Percentiles rank a stretch among this genome's conserved stretches.
phyloP scores from a whole-genome alignment of 805 yeast species.

The Trichomonascus vanleenenianus region DNA sequence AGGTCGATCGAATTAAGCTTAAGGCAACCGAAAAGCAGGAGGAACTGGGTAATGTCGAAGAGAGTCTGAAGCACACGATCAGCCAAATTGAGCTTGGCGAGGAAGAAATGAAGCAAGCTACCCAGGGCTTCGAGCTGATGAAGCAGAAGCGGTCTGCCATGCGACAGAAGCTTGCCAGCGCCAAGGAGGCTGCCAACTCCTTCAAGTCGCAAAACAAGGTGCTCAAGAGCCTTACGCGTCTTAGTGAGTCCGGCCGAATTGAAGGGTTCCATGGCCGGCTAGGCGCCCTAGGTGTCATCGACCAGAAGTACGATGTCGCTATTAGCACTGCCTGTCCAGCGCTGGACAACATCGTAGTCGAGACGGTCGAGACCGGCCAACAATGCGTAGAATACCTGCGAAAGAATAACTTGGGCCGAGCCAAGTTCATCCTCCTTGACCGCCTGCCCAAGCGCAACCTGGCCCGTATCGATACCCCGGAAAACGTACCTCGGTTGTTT shows the following conservation, averaged over 20 bases:
- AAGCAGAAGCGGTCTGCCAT: slow-evolving; percentile 43
- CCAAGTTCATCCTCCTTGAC: slow-evolving; percentile 73
- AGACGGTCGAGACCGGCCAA: slow-evolving; percentile 61
- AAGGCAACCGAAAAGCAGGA: slow-evolving; percentile 45
- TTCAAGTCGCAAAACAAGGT: slow-evolving; percentile 68
- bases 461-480: slow-evolving; percentile 58
- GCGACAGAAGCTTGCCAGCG: slow-evolving; percentile 61
- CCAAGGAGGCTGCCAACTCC: slow-evolving; percentile 48
- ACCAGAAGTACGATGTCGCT: slow-evolving; percentile 83
- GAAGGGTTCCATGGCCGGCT: slow-evolving; percentile 82
- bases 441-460: slow-evolving; percentile 61
- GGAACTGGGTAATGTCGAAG: slow-evolving; percentile 37
- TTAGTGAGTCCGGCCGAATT: slow-evolving; percentile 75
- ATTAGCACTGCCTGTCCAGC: slow-evolving; percentile 92
- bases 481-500: slow-evolving; percentile 68
- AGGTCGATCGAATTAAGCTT: slow-evolving; percentile 38
- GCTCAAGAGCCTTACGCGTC: slow-evolving; percentile 53
- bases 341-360: slow-evolving; percentile 89
- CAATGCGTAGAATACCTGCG: slow-evolving; percentile 77
- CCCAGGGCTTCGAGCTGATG: slow-evolving; percentile 43
- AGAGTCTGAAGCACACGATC: slow-evolving; percentile 40
- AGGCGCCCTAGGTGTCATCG: slow-evolving; percentile 90
- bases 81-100: slow-evolving; percentile 55
- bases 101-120: slow-evolving; percentile 45
- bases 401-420: slow-evolving; percentile 78